Base-by-base conservation (phyloP, 805 yeast species). In the Candida manassasensis region DNA sequence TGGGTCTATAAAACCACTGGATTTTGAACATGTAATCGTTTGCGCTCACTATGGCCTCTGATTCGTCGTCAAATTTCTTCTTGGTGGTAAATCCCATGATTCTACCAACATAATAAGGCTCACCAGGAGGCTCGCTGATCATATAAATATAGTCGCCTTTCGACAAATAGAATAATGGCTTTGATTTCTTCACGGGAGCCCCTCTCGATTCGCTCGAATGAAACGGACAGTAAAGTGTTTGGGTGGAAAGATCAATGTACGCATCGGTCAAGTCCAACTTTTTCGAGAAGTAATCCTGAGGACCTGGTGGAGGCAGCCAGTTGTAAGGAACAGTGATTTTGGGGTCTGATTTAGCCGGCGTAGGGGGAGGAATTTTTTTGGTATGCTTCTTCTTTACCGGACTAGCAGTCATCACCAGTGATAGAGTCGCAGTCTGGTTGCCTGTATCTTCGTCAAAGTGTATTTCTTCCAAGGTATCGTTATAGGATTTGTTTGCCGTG, bases 101-200 rank as follows among this genome's bases (percentile, higher is more conserved):
- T 27, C 90, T 68, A 1, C 94, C 97, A 29, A 93, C 74, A 49
- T 87, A 85, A 63, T 84, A 93, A 0, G 97, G 97, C 49, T 87
- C 96, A 2, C 95, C 93, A 0, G 96, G 87, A 1, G 96, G 96
- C 55, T 87, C 96, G 43, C 93, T 78, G 9, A 89, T 71, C 79
- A 89, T 78, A 53, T 84, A 88, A 7, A 88, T 81, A 40, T 69
- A 77, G 38, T 88, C 95, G 35, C 76, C 77, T 41, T 74, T 75
- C 4, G 42, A 41, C n/a, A 75, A 40, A 30, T 50, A 55, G 36
- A 59, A 52, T 3, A 60, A 53, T 32, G 59, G 61, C 38, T 53
- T 43, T 1, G 37, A 18, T 31, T 43, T 40, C 13, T 44, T 29
- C 11, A 13, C 4, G 2, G 32, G 22, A 10, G 25, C 11, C 17